Evolutionary conservation across 2,329 filamentous ascomycete species (phyloP).

Genomic region (Sporothrix pallida): DNA sequence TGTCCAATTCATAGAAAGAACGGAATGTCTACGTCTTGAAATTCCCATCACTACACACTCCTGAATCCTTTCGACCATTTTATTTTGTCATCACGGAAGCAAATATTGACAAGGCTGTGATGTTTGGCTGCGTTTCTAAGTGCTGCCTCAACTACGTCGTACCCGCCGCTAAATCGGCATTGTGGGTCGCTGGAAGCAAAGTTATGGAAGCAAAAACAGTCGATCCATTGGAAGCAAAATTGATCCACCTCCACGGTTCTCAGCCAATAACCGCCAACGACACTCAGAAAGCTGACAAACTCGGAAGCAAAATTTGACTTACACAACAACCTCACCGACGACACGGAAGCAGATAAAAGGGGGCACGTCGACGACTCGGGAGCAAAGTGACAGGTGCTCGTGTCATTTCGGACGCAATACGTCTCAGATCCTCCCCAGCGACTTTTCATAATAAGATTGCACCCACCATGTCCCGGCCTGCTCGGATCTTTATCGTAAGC

Average conservation of each 20-base stretch:
- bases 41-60: not conserved
- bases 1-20: no score
- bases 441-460: not conserved
- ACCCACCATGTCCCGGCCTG: not conserved
- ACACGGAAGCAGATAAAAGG: constrained; percentile 10
- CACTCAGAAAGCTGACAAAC: not conserved
- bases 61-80: not conserved
- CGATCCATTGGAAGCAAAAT: constrained; percentile 1
- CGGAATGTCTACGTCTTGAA: no score
- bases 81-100: not conserved
- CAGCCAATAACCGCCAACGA: constrained; percentile 2
- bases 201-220: not conserved
- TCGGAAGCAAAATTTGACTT: not conserved
- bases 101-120: not conserved
- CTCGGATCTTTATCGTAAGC: constrained; percentile 17
- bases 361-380: not conserved
- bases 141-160: no score
- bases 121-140: not conserved
- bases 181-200: not conserved
- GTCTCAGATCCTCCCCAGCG: not conserved
- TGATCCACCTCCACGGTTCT: not conserved
- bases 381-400: not conserved
- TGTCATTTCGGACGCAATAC: not conserved
- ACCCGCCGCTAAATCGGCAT: not conserved
- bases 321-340: not conserved